phyloP scores from a whole-genome alignment of 148 eudicot genomes.

The Fagopyrum tataricum region DNA sequence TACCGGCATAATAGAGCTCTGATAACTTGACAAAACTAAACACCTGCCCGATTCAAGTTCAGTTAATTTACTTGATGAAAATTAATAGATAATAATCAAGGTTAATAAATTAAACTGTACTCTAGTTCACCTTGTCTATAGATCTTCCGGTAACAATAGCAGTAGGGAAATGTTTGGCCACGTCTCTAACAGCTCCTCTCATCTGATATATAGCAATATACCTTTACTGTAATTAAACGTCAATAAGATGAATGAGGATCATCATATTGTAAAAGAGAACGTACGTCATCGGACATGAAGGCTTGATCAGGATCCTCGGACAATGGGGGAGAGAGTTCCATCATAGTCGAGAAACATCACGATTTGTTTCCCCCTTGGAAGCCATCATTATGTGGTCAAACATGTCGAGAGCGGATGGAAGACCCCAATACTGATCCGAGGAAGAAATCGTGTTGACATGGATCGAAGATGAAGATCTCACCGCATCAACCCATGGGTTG shows the following conservation, averaged over 20 bases:
- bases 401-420: conserved; percentile 19
- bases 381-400: conserved; percentile 15
- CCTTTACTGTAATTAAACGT: not conserved
- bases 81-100: too few species aligned
- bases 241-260: not conserved
- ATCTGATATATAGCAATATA: conserved; percentile 35
- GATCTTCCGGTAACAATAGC: conserved; percentile 91
- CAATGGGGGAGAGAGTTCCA: conserved; percentile 26
- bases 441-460: not conserved
- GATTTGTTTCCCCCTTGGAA: conserved; percentile 15
- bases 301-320: conserved; percentile 27
- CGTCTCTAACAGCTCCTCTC: conserved; percentile 62
- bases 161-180: conserved; percentile 73
- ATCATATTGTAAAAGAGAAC: not conserved
- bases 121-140: conserved; percentile 83
- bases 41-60: too few species aligned
- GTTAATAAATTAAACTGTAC: too few species aligned
- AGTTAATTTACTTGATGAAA: too few species aligned
- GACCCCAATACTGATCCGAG: not conserved
- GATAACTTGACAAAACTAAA: conserved; percentile 61
- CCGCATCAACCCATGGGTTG: conserved; percentile 9
- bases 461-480: not conserved
- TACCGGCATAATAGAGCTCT: conserved; percentile 91
- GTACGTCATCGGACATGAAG: conserved; percentile 24
- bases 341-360: conserved; percentile 27